Conservation (phyloP, 345 rosid genomes). For the Melastoma malabathricum region DNA sequence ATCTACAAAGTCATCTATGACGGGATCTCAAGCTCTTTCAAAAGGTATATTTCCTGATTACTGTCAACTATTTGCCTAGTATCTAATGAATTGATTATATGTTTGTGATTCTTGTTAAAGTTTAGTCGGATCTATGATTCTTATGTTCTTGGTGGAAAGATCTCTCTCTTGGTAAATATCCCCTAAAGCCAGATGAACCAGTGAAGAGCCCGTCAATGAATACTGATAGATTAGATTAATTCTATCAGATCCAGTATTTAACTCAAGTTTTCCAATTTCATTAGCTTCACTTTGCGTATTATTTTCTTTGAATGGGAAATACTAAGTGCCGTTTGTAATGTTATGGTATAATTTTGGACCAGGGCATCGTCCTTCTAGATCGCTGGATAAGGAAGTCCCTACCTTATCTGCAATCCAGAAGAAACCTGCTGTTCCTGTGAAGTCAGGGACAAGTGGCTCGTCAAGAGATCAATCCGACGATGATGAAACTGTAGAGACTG, state of each 20-base stretch:
- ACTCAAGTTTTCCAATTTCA: too few relatives aligned
- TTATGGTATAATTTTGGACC: neutral
- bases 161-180: too few relatives aligned
- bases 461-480: slow-evolving; percentile 72
- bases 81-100: neutral
- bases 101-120: neutral
- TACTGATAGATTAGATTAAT: too few relatives aligned
- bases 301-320: too few relatives aligned
- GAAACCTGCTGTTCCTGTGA: slow-evolving; percentile 23
- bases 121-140: too few relatives aligned
- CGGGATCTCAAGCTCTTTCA: slow-evolving; percentile 41
- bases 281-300: too few relatives aligned
- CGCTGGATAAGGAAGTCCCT: slow-evolving; percentile 28
- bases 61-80: neutral
- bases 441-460: slow-evolving; percentile 62
- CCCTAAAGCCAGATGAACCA: too few relatives aligned
- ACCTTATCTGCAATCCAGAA: slow-evolving; percentile 20
- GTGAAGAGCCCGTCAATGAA: too few relatives aligned
- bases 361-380: slow-evolving; percentile 12
- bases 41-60: slow-evolving; percentile 31
- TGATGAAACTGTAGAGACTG: slow-evolving; percentile 66
- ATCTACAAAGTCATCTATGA: slow-evolving; percentile 31
- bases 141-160: too few relatives aligned
- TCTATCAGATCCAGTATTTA: too few relatives aligned
- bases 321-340: too few relatives aligned